phyloP scores from a whole-genome alignment of 345 rosid species.

The Populus alba region DNA sequence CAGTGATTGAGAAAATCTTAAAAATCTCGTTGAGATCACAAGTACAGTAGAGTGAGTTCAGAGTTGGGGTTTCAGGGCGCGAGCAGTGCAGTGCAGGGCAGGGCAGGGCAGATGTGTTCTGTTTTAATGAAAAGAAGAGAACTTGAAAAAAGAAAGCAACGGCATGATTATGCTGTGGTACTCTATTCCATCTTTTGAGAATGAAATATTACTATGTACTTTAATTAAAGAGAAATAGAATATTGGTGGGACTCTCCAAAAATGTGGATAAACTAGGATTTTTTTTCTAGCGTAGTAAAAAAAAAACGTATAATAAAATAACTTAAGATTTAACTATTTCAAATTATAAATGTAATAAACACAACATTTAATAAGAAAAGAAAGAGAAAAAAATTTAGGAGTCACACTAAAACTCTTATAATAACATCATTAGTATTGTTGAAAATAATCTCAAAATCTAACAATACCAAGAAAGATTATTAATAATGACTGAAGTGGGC shows the following conservation, averaged over 20 bases:
- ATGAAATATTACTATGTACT: not conserved
- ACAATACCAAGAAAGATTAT: too few species aligned
- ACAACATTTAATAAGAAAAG: too few species aligned
- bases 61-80: not conserved
- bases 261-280: not conserved
- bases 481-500: too few species aligned
- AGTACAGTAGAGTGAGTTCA: not conserved
- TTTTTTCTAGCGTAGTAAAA: too few species aligned
- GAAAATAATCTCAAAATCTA: accelerated
- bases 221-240: not conserved
- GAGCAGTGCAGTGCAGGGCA: not conserved
- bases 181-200: not conserved
- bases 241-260: not conserved
- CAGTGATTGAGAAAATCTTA: not conserved
- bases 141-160: not conserved
- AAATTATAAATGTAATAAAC: too few species aligned
- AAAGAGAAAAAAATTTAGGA: too few species aligned
- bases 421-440: too few species aligned
- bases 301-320: too few species aligned
- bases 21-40: not conserved
- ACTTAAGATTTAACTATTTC: too few species aligned
- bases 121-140: not conserved
- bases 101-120: not conserved
- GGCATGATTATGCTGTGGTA: not conserved
- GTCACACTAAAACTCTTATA: accelerated